These are phyloP conservation scores for Cercospora sp. DNA, from an alignment of 2,329 filamentous ascomycete genomes.

Conservation along the genomic window DNA sequence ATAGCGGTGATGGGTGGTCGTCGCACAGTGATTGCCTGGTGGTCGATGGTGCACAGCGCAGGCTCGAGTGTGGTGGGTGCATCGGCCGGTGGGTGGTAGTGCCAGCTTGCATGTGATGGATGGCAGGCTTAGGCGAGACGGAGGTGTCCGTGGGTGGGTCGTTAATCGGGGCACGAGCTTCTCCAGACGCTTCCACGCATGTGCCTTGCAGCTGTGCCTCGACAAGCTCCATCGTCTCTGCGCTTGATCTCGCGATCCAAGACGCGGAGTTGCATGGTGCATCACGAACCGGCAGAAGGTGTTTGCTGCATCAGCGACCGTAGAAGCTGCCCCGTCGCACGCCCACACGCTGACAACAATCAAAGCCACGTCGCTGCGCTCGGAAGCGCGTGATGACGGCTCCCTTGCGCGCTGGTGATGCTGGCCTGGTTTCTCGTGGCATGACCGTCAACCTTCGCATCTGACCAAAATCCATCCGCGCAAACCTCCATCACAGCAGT, in stretches of 20 bases:
- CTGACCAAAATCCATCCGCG: not conserved
- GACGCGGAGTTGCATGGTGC: not conserved
- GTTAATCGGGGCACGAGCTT: not conserved
- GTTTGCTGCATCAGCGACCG: not conserved
- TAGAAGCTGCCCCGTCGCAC: not conserved
- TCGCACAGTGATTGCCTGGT: not conserved
- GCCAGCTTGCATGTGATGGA: constrained; percentile 10
- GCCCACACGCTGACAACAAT: not conserved
- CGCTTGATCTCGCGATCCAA: not conserved
- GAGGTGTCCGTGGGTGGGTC: not conserved
- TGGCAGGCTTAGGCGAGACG: constrained; percentile 1
- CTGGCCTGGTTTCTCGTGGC: not conserved
- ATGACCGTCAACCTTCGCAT: not conserved
- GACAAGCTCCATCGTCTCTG: not conserved
- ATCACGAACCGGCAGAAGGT: not conserved
- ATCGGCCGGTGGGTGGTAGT: not conserved
- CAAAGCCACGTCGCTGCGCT: not conserved
- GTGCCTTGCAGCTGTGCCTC: constrained; percentile 12
- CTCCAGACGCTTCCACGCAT: constrained; percentile 5
- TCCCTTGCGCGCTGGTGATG: not conserved
- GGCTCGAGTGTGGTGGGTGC: not conserved
- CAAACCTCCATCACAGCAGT: not conserved
- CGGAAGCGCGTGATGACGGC: constrained; percentile 5
- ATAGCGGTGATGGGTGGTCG: not conserved
- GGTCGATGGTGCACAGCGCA: not conserved